A percentile compares a stretch with the other conserved stretches of the same genome.
These are phyloP conservation scores for Daldinia concentrica DNA, from an alignment of 495 filamentous ascomycete species.

Conservation along the genomic window DNA sequence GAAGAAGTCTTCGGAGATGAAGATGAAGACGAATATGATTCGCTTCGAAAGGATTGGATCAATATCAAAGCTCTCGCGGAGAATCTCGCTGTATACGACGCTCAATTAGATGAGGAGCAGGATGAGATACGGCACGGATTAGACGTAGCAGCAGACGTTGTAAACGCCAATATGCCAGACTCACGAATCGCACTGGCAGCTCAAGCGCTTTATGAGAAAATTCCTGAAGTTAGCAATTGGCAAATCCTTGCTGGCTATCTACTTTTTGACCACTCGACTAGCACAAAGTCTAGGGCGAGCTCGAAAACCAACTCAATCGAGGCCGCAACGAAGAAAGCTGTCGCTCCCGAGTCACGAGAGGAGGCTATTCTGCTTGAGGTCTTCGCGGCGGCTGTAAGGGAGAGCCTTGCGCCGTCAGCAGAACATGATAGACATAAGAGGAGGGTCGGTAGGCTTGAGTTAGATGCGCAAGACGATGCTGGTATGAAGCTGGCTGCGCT, in stretches of 20 bases:
- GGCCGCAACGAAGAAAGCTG: constrained; percentile 67
- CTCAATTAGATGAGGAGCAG: constrained; percentile 58
- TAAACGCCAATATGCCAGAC: constrained; percentile 68
- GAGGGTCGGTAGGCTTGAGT: constrained; percentile 64
- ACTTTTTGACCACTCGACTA: constrained; percentile 85
- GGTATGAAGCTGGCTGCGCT: constrained; percentile 76
- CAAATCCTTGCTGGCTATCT: constrained; percentile 88
- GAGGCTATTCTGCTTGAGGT: constrained; percentile 88
- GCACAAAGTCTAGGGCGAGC: constrained; percentile 52
- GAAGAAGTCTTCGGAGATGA: constrained; percentile 78
- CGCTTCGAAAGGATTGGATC: constrained; percentile 83
- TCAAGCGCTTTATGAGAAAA: constrained; percentile 81
- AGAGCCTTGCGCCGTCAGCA: constrained; percentile 66
- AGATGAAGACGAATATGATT: constrained; percentile 76
- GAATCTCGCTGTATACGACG: constrained; percentile 80
- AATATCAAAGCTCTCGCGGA: constrained; percentile 90
- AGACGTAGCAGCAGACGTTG: constrained; percentile 56
- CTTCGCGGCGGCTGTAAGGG: constrained; percentile 78
- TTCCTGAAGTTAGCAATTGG: constrained; percentile 84
- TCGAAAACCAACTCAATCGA: constrained; percentile 58
- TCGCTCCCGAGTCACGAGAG: constrained; percentile 78
- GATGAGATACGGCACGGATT: constrained; percentile 52
- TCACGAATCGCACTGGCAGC: constrained; percentile 87
- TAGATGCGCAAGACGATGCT: constrained; percentile 74
- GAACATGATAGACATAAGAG: constrained; percentile 72